Conservation (phyloP, 2,329 filamentous ascomycete genomes). For the Cordyceps fumosorosea region DNA sequence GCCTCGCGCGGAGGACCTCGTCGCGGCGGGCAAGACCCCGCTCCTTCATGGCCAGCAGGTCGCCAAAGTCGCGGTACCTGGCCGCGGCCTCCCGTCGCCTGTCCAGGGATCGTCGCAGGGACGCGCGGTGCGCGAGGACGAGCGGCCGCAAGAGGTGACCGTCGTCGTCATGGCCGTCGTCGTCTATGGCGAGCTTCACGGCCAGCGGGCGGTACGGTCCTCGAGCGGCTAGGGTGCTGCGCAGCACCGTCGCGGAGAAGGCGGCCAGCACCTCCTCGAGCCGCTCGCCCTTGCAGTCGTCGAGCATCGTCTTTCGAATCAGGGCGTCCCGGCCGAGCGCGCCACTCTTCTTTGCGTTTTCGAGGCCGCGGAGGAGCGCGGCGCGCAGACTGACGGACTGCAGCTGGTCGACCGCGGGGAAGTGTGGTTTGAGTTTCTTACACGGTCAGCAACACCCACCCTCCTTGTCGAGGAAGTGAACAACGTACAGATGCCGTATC, state of each 20-base stretch:
- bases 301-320: constrained; percentile 88
- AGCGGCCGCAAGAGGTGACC: constrained; percentile 56
- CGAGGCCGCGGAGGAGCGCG: constrained; percentile 72
- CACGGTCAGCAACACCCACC: not conserved
- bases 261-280: constrained; percentile 78
- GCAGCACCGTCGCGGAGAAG: constrained; percentile 79
- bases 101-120: constrained; percentile 52
- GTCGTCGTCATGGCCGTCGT: constrained; percentile 49
- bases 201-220: constrained; percentile 37
- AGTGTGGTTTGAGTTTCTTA: constrained; percentile 86
- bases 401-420: constrained; percentile 81
- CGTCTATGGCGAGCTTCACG: constrained; percentile 51
- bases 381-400: constrained; percentile 87
- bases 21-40: constrained; percentile 47
- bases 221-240: constrained; percentile 50
- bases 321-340: constrained; percentile 71
- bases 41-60: constrained; percentile 58
- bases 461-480: no score
- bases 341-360: constrained; percentile 83
- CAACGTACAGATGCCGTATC: constrained; percentile 70
- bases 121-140: constrained; percentile 65
- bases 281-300: constrained; percentile 89
- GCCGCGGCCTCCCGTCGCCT: constrained; percentile 53
- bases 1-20: constrained; percentile 34
- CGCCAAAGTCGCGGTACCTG: constrained; percentile 57